Base-by-base conservation (phyloP, 2,329 filamentous ascomycete genomes). In the Thielaviopsis euricoi region DNA sequence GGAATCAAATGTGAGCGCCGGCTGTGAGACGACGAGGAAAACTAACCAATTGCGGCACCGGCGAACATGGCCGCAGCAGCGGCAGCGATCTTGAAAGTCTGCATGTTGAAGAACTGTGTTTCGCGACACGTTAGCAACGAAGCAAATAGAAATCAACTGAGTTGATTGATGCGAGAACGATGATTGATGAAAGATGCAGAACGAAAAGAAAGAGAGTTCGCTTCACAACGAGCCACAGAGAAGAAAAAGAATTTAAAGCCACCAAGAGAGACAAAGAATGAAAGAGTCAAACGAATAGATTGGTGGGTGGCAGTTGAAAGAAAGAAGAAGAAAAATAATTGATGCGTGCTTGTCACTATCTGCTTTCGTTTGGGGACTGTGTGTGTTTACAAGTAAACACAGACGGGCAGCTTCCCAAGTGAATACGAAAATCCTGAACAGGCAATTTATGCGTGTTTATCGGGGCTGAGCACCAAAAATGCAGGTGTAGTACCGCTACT, bases 41-140 rank as follows among this genome's bases (percentile, higher is more conserved):
- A 65, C 73, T 63, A 67, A 77, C 75, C 74, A 56, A 73, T 72
- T 37, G 69, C 72, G 53, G 74, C 64, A 62, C 69, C 64, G 55
- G 67, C 65, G 57, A 69, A 66, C 53, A 76, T 60, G 55, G 73
- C 75, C 71, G 72, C 66, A 59, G 72, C 64, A 66, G 73, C 75
- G 62, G 74, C 70, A 58, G 76, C 65, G 61, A 76, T 58, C 64
- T 71, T 70, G 66, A 70, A 67, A 65, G 68, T 71, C 68, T 70
- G 71, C 75, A 78, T 78, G 66, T 65, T 76, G 71, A 65, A 64
- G 43, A 60, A 37, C 59, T 60, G 53, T 25, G 22, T 1, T 23
- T 22, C 49, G 55, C 19, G 17, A 22, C 15, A 21, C 6, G 22
- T 29, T 52, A 29, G 26, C 29, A 21, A 52, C 22, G 17, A 52